Conservation (phyloP, 371 early-diverging fungal genomes). For the Rhizopus microsporus region DNA sequence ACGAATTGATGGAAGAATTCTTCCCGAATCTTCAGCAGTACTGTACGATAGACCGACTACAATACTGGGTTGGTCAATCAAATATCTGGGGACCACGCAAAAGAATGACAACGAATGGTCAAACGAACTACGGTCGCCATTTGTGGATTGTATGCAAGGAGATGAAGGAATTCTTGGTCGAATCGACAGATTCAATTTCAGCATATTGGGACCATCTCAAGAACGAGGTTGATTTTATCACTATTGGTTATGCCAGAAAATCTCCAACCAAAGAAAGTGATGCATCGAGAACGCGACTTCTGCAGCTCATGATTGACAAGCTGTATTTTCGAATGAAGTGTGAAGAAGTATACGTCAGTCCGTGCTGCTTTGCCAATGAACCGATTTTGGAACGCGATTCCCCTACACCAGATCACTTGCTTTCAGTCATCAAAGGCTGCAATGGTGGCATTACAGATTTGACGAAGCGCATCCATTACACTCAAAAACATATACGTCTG, state of each 20-base stretch:
- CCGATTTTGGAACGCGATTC: slow-evolving; percentile 6
- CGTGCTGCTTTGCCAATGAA: slow-evolving; percentile 10
- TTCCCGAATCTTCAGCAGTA: slow-evolving; percentile 6
- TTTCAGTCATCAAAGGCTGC: slow-evolving; percentile 19
- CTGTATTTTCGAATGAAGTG: slow-evolving; percentile 7
- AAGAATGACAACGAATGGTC: slow-evolving; percentile 11
- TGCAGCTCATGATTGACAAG: slow-evolving; percentile 8
- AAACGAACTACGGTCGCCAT: slow-evolving; percentile 12
- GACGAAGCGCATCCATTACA: slow-evolving; percentile 14
- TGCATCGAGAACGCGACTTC: slow-evolving; percentile 6
- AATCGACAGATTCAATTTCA: slow-evolving; percentile 12
- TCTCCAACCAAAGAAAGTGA: slow-evolving; percentile 9
- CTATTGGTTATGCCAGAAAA: slow-evolving; percentile 9
- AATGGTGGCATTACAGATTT: slow-evolving; percentile 17
- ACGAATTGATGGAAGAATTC: slow-evolving; percentile 9
- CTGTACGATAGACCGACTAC: slow-evolving; percentile 8
- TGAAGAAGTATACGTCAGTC: slow-evolving; percentile 5
- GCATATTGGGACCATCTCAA: slow-evolving; percentile 10
- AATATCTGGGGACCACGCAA: slow-evolving; percentile 1
- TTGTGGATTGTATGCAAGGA: slow-evolving; percentile 13
- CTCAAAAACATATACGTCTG: slow-evolving; percentile 10
- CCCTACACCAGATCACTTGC: slow-evolving; percentile 11
- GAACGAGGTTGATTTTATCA: slow-evolving; percentile 5
- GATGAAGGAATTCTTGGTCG: slow-evolving; percentile 13
- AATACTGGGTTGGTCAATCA: slow-evolving; percentile 8